phyloP scores from a whole-genome alignment of 768 basidiomycete genomes.

The Steccherinum ochraceum region DNA sequence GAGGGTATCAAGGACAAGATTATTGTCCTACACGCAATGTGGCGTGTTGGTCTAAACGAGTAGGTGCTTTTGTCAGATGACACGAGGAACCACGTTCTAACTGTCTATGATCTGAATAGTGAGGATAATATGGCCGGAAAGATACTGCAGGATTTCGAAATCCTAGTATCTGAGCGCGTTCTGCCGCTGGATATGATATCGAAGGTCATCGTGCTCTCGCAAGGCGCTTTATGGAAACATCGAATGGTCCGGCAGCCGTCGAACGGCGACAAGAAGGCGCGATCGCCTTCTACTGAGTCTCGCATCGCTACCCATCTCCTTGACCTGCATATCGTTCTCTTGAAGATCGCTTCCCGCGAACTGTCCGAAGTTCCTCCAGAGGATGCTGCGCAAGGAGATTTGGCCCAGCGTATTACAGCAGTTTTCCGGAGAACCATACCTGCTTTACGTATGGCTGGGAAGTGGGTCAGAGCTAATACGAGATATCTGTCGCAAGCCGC shows the following conservation, averaged over 20 bases:
- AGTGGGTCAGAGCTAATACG: constrained; percentile 80
- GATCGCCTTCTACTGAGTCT: constrained; percentile 40
- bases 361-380: constrained; percentile 50
- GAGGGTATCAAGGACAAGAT: constrained; percentile 68
- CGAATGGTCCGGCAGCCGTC: constrained; percentile 53
- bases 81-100: constrained; percentile 29
- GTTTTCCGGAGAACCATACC: constrained; percentile 81
- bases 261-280: constrained; percentile 10
- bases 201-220: constrained; percentile 63
- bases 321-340: constrained; percentile 52
- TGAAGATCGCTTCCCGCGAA: constrained; percentile 61
- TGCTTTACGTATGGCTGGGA: constrained; percentile 78
- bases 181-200: constrained; percentile 74
- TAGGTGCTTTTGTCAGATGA: constrained; percentile 29
- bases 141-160: constrained; percentile 50
- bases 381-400: constrained; percentile 49
- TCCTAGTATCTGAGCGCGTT: constrained; percentile 59
- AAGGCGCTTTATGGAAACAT: constrained; percentile 83
- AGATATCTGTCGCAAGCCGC: constrained; percentile 53
- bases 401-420: constrained; percentile 82
- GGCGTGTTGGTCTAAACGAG: constrained; percentile 53
- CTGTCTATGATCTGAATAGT: background rate
- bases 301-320: constrained; percentile 64
- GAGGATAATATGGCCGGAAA: constrained; percentile 34
- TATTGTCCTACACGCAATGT: constrained; percentile 72